Evolutionary conservation across 2,329 filamentous ascomycete genomes (phyloP).

Genomic region (Raffaelea arxii): DNA sequence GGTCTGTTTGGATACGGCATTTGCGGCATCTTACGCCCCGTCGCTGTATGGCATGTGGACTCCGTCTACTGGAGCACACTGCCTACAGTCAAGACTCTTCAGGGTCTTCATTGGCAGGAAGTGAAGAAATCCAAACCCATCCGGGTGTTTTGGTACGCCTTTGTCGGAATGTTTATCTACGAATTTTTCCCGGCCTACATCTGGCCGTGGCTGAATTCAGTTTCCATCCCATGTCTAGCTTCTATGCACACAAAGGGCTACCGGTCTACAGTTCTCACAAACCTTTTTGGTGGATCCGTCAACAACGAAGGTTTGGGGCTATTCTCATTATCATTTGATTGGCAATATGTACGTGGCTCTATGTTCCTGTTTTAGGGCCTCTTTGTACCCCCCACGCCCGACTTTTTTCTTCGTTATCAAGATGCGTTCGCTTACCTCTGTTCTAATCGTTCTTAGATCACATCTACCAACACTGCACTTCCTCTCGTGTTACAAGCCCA

Average conservation of each 20-base stretch:
- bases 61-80: slow-evolving; percentile 46
- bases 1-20: slow-evolving; percentile 46
- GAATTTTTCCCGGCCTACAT: slow-evolving; percentile 47
- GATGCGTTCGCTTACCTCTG: no score
- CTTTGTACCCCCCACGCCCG: no score
- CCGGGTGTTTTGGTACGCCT: slow-evolving; percentile 38
- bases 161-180: slow-evolving; percentile 35
- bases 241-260: slow-evolving; percentile 38
- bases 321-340: slow-evolving; percentile 41
- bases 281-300: slow-evolving; percentile 39
- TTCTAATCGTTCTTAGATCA: no score
- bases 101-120: slow-evolving; percentile 43
- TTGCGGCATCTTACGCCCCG: slow-evolving; percentile 40
- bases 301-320: slow-evolving; percentile 44
- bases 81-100: slow-evolving; percentile 42
- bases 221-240: slow-evolving; percentile 45
- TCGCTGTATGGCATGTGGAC: slow-evolving; percentile 45
- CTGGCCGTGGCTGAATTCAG: slow-evolving; percentile 43
- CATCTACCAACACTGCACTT: slow-evolving; percentile 41
- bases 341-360: slow-evolving; percentile 38
- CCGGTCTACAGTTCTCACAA: slow-evolving; percentile 33
- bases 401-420: no score
- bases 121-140: slow-evolving; percentile 40
- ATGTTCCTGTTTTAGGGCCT: not conserved
- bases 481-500: slow-evolving; percentile 42